phyloP scores from a whole-genome alignment of 352 stramenopile species.

The Phytophthora syringae region DNA sequence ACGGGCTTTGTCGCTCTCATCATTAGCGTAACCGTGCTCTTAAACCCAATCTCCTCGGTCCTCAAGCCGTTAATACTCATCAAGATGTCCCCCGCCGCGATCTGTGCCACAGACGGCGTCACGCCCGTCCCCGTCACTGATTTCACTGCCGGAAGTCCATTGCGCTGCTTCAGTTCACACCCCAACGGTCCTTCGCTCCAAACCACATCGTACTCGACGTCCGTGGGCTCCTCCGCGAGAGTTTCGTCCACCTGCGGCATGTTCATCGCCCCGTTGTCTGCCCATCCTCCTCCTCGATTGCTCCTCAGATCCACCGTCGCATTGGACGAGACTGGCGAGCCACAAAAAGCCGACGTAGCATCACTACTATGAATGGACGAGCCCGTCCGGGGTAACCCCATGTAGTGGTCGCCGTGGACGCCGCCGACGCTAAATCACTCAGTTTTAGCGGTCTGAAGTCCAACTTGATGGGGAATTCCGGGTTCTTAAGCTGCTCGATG shows the following conservation, averaged over 20 bases:
- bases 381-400: conserved; percentile 30
- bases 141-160: conserved; percentile 73
- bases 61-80: conserved; percentile 75
- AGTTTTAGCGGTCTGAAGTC: conserved; percentile 72
- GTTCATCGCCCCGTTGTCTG: conserved; percentile 12
- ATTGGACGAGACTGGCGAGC: conserved; percentile 39
- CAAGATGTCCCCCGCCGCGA: conserved; percentile 69
- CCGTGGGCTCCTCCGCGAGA: conserved; percentile 27
- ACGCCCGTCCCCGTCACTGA: conserved; percentile 64
- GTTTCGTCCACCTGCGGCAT: conserved; percentile 31
- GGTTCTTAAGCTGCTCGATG: conserved; percentile 67
- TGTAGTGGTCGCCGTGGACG: conserved; percentile 21
- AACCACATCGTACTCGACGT: conserved; percentile 78
- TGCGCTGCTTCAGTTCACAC: conserved; percentile 77
- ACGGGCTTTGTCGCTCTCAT: conserved; percentile 80
- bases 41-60: conserved; percentile 83
- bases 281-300: conserved; percentile 30
- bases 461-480: conserved; percentile 68
- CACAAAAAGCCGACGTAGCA: conserved; percentile 33
- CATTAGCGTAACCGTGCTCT: conserved; percentile 76
- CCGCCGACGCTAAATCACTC: conserved; percentile 35
- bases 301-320: conserved; percentile 37
- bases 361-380: conserved; percentile 49
- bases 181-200: conserved; percentile 77
- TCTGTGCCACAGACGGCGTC: conserved; percentile 72